Evolutionary conservation across 148 eudicot genomes (phyloP), one percentile per base, ranked within the genome.

Genomic region (Diospyros lotus): DNA sequence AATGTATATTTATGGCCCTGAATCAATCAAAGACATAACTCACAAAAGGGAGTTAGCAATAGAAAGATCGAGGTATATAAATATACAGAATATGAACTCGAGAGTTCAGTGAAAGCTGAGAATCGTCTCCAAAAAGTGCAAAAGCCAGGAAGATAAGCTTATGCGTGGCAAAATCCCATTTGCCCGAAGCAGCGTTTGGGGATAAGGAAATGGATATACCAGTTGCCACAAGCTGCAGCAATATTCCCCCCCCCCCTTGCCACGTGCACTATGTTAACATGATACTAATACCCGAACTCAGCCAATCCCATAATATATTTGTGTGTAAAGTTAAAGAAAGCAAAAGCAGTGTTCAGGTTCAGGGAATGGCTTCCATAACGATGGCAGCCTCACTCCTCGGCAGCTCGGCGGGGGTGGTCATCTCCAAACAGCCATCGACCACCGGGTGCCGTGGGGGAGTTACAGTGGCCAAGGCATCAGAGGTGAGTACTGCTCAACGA

Each of bases 311-410:
- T 4, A 48, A 4, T 28, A 28, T 8, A 48, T 48, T 48, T 48
- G 8, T 4, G 52, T 28, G 28, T 28, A 48, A 48, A 8, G 5
- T 18, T n/a, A 44, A 50, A 68, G 62, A 39, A 43, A 76, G 11
- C 17, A 39, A 69, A 14, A 15, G 10, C 71, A 69, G 9, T 28
- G 14, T 48, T 41, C 43, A 4, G 52, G 52, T 28, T 28, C 28
- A 48, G 53, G 58, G 67, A 80, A 88, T 90, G 94, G 93, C 96
- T 72, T 87, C 96, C 83, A 79, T 87, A 73, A 77, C 94, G 59
- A 83, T 89, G 87, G 78, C 89, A 59, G 77, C 90, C 75, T 75
- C 92, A 55, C 79, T 89, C 76, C 80, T 82, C 1, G 78, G 89
- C 50, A 74, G 82, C 79, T 60, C 86, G 5, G 43, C 76, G 58